A percentile compares a stretch with the other conserved stretches of the same genome.
Evolutionary conservation across 306 rosid genomes (phyloP).

Genomic region (Citrullus colocynthis): DNA sequence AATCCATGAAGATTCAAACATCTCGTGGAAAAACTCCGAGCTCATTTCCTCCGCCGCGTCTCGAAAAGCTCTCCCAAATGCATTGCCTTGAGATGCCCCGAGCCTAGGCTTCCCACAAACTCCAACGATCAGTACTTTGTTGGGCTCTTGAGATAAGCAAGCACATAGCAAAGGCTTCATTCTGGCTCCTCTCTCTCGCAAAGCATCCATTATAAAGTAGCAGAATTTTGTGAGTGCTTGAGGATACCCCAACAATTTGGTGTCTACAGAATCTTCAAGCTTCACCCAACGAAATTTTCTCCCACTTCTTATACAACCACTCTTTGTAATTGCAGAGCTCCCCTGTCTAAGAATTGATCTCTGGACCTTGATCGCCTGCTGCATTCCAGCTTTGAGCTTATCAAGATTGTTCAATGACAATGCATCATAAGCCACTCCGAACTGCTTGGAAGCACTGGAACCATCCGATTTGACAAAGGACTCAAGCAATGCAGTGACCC

Average conservation of each 20-base stretch:
- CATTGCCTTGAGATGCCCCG: constrained; percentile 76
- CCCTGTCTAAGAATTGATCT: constrained; percentile 91
- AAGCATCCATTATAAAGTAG: constrained; percentile 89
- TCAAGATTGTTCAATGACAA: constrained; percentile 64
- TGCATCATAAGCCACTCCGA: constrained; percentile 77
- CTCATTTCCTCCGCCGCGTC: constrained; percentile 70
- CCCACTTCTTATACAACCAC: constrained; percentile 76
- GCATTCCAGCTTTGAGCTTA: constrained; percentile 76
- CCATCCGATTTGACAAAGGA: constrained; percentile 67
- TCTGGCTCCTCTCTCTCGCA: constrained; percentile 83
- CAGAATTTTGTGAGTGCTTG: constrained; percentile 89
- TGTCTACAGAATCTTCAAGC: constrained; percentile 63
- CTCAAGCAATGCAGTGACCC: constrained; percentile 88
- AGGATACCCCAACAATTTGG: constrained; percentile 69
- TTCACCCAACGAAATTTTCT: constrained; percentile 90
- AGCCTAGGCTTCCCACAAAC: constrained; percentile 94
- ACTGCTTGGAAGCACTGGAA: constrained; percentile 72
- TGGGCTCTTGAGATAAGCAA: constrained; percentile 70
- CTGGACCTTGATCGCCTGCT: constrained; percentile 69
- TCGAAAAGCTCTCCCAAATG: constrained; percentile 75
- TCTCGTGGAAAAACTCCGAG: constrained; percentile 69
- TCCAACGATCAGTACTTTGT: constrained; percentile 69
- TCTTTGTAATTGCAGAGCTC: constrained; percentile 65
- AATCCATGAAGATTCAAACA: constrained; percentile 95
- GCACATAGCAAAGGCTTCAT: constrained; percentile 97